Base-by-base conservation (phyloP, 768 basidiomycete species). In the Pisolithus sp. region DNA sequence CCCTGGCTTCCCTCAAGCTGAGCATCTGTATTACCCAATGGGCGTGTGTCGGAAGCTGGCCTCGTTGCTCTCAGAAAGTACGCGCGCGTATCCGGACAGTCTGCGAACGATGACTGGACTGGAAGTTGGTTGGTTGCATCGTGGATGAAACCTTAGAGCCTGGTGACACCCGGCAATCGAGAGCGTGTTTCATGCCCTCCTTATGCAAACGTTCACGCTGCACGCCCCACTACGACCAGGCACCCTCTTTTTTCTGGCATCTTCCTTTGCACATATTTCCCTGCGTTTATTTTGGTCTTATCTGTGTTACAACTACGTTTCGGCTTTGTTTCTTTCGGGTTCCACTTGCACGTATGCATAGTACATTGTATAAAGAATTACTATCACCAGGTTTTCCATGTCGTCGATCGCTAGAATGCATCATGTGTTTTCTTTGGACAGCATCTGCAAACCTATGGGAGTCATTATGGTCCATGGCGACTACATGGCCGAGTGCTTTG, bases 1-100 rank as follows among this genome's bases (percentile, higher is more conserved):
- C 64, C 88, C 89, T 31, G 83, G 85, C 18, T 91, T 92, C 63
- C 84, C 86, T 8, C 89, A 92, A 63, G 86, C 89, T n/a, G 93
- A 97, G 66, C 81, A 85, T 54, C 71, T 96, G 8, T 82, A 79
- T 31, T 96, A 97, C 62, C 89, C 94, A 0, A 78, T 83, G 70
- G 73, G 82, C 21, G 77, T 90, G 12, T 92, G 93, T 64, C 78
- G 78, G 9, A 79, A 83, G 43, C 66, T 98, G 18, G 82, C 83
- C 0, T 77, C 70, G 6, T 59, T 87, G 52, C 73, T 98, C 60
- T 79, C 74, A 63, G 87, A 92, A 65, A 93, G 90, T 59, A 91
- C 86, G 57, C 65, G 63, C 4, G 77, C 83, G 1, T 93, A 93
- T 61, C 89, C 90, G 0, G 80, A 83, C 62, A 76, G 76, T 53